Percentiles rank a stretch among this genome's conserved stretches.
Conservation (phyloP, 2,329 filamentous ascomycete genomes). For the Exophiala lecanii-corni region DNA sequence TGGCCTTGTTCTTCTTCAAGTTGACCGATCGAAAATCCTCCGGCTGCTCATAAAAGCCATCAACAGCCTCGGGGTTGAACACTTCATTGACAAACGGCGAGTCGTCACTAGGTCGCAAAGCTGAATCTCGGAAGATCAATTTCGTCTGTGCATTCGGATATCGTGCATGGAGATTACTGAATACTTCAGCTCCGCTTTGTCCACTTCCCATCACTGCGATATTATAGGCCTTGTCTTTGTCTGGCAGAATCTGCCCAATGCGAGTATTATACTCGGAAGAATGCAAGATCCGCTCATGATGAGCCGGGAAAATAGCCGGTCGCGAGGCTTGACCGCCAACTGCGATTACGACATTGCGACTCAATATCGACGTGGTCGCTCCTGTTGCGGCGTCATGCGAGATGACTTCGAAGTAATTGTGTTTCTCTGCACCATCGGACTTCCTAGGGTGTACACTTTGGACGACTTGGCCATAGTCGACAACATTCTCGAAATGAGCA, state of each 20-base stretch:
- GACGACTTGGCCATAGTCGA: constrained; percentile 75
- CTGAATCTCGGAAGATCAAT: constrained; percentile 76
- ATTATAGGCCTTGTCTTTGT: constrained; percentile 50
- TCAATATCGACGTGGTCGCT: constrained; percentile 35
- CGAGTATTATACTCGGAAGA: constrained; percentile 68
- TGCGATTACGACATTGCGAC: constrained; percentile 57
- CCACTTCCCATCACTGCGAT: constrained; percentile 85
- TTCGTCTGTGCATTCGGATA: constrained; percentile 77
- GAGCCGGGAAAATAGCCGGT: constrained; percentile 63
- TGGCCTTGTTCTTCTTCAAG: constrained; percentile 69
- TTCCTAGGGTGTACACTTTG: constrained; percentile 60
- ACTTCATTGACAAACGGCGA: constrained; percentile 97
- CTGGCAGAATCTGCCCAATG: constrained; percentile 25
- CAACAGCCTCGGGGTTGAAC: constrained; percentile 83
- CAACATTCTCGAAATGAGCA: constrained; percentile 66
- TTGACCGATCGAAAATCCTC: constrained; percentile 56
- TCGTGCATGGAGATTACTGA: constrained; percentile 75
- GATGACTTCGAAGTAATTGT: constrained; percentile 63
- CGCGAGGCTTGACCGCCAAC: constrained; percentile 66
- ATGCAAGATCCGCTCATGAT: constrained; percentile 73
- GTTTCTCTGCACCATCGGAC: constrained; percentile 24
- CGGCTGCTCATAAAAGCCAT: constrained; percentile 67
- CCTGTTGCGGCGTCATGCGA: constrained; percentile 56
- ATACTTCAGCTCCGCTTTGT: constrained; percentile 93
- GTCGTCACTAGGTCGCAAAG: constrained; percentile 86